phyloP scores from a whole-genome alignment of 176 grass and related monocot genomes.

The Aegilops tauschii region DNA sequence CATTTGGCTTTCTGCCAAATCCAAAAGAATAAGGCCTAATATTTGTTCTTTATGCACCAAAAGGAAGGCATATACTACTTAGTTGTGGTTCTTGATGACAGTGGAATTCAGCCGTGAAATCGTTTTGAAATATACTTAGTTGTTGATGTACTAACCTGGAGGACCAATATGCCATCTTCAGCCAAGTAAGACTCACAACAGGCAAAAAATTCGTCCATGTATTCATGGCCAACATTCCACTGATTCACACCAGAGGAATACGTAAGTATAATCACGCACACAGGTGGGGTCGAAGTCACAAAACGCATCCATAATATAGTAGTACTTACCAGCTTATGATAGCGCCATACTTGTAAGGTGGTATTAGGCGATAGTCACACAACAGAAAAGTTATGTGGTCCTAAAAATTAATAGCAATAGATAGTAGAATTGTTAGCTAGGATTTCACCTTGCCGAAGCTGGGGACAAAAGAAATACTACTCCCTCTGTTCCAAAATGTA shows the following conservation, averaged over 20 bases:
- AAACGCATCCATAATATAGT: background rate
- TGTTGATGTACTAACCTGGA: background rate
- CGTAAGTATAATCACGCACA: background rate
- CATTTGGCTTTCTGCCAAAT: background rate
- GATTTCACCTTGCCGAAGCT: no score
- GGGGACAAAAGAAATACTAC: background rate
- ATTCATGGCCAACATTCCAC: background rate
- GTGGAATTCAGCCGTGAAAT: background rate
- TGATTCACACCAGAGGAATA: background rate
- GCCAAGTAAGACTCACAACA: background rate
- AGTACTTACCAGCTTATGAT: conserved; percentile 2
- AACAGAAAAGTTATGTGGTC: background rate
- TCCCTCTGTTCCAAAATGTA: no score
- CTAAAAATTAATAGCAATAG: background rate
- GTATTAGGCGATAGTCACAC: background rate
- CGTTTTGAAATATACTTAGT: background rate
- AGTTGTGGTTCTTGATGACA: background rate
- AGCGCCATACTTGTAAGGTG: background rate
- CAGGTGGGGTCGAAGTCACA: background rate
- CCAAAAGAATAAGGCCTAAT: background rate
- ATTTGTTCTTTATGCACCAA: background rate
- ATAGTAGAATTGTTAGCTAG: no score
- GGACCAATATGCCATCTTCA: background rate
- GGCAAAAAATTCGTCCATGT: background rate
- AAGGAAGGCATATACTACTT: background rate